Base-by-base conservation (phyloP, 129 eudicot genomes). In the Silybum marianum region DNA sequence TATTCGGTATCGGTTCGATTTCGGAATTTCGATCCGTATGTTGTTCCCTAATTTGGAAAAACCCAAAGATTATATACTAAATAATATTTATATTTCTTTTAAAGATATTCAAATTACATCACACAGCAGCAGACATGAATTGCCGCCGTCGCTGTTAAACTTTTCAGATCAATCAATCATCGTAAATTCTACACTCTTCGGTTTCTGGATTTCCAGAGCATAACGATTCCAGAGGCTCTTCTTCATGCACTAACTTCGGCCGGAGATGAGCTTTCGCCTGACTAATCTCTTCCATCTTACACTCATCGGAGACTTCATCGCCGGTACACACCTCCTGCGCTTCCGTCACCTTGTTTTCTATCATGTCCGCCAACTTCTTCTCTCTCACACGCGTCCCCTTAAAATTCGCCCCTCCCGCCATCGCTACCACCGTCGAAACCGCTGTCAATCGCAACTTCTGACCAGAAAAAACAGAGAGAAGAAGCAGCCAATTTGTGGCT, bases 201-300 rank as follows among this genome's bases (percentile, higher is more conserved):
- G 77, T 81, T n/a, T 87, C 80, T 7, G 84, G 88, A 62, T 85
- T 80, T 10, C 77, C 81, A 9, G 36, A 73, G 48, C 89, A 85
- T 16, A 81, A 86, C 23, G 79, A 78, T n/a, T 84, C 75, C 13
- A 86, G 75, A 24, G 84, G 86, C 78, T 88, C 88, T 68, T 86
- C 83, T 40, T 85, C 72, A 39, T 76, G 79, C 68, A 77, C 89
- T 62, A 85, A n/a, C 78, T 86, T 86, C 26, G 7, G 63, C 2
- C 88, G 78, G 21, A 86, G 81, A 81, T 82, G 80, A 67, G 86
- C 91, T 72, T 86, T 88, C 22, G 89, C 91, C 78, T 81, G 89
- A 71, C 86, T 88, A 25, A 86, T 84, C 73, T 86, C 91, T n/a
- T 86, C 89, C 39, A 88, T 89, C 75, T 74, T 87, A 54, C 90